phyloP scores from a whole-genome alignment of 1,284 basidiomycete genomes.

The Moesziomyces sp. region DNA sequence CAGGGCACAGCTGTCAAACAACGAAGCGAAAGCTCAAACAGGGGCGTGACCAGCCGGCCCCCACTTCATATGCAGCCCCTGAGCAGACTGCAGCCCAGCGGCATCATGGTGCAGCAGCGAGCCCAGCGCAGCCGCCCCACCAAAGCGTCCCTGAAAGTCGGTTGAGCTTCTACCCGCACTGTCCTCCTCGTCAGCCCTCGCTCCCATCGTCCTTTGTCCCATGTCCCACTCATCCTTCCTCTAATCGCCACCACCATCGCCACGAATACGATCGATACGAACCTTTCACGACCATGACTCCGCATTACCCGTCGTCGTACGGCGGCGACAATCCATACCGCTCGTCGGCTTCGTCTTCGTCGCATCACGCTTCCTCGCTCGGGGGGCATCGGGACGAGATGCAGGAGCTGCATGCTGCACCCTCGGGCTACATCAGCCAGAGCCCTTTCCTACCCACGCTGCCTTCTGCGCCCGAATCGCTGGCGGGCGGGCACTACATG shows the following conservation, averaged over 20 bases:
- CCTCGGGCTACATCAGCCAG: slow-evolving; percentile 18
- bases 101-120: not conserved
- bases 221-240: not conserved
- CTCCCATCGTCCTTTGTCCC: not conserved
- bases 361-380: slow-evolving; percentile 3
- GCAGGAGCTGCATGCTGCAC: slow-evolving; percentile 30
- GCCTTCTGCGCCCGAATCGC: slow-evolving; percentile 10
- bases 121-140: too few species aligned
- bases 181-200: not conserved
- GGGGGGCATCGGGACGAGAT: slow-evolving; percentile 10
- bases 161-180: not conserved
- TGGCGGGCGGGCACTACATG: slow-evolving; percentile 14
- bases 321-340: not conserved
- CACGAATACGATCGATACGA: not conserved
- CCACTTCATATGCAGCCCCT: not conserved
- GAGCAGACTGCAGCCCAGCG: not conserved
- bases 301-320: slow-evolving; percentile 9
- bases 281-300: slow-evolving; percentile 2
- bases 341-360: slow-evolving; percentile 16
- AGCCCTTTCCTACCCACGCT: slow-evolving; percentile 19
- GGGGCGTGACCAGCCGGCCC: too few species aligned
- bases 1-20: slow-evolving; percentile 12
- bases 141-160: not conserved
- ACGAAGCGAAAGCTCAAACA: not conserved
- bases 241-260: not conserved